phyloP scores from a whole-genome alignment of 352 stramenopile genomes.

The Globisporangium solare region DNA sequence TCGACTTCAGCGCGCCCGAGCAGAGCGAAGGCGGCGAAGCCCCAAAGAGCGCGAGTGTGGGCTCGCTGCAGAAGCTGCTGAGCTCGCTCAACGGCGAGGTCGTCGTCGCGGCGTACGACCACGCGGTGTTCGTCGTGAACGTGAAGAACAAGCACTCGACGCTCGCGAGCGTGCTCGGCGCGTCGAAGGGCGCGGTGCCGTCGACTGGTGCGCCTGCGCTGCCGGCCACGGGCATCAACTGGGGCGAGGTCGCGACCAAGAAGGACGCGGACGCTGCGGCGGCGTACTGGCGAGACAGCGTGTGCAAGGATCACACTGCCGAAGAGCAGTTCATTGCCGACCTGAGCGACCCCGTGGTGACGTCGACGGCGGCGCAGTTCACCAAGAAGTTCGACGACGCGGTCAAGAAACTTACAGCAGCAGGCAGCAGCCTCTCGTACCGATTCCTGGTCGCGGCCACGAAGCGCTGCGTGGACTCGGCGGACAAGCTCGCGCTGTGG shows the following conservation, averaged over 20 bases:
- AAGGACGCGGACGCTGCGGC: constrained; percentile 12
- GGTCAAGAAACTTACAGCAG: constrained; percentile 28
- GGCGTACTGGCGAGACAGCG: constrained; percentile 33
- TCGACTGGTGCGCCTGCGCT: constrained; percentile 20
- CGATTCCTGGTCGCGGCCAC: constrained; percentile 56
- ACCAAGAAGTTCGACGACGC: constrained; percentile 44
- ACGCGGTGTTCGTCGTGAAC: constrained; percentile 55
- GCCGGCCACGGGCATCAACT: constrained; percentile 42
- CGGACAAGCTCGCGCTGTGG: constrained; percentile 52
- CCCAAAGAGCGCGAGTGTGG: constrained; percentile 18
- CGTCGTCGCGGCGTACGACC: constrained; percentile 59
- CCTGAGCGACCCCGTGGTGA: constrained; percentile 35
- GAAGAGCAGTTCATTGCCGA: constrained; percentile 59
- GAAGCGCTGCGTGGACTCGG: constrained; percentile 45
- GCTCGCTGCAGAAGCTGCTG: constrained; percentile 42
- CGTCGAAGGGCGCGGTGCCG: constrained; percentile 12
- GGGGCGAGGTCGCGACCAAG: constrained; percentile 31
- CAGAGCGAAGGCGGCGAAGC: constrained; percentile 22
- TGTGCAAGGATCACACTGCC: constrained; percentile 40
- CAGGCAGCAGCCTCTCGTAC: constrained; percentile 32
- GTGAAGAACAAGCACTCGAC: constrained; percentile 72
- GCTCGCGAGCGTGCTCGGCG: constrained; percentile 62
- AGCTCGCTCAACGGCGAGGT: constrained; percentile 53
- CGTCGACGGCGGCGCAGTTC: constrained; percentile 36
- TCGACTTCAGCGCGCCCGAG: constrained; percentile 22